Evolutionary conservation across 805 yeast species (phyloP).

Genomic region (Yarrowia sp.): DNA sequence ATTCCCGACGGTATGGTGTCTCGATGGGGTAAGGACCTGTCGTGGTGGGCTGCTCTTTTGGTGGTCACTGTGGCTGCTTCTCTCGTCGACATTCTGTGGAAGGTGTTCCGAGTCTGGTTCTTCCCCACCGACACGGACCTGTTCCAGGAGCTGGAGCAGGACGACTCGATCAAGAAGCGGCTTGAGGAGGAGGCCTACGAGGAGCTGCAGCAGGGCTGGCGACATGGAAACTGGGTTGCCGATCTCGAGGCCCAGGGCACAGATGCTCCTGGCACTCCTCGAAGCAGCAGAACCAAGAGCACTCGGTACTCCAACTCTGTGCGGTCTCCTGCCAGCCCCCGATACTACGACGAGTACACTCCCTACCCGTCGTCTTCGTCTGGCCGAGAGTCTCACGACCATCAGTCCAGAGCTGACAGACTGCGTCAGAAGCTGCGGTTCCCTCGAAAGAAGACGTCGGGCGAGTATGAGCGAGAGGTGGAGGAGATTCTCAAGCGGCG

Average conservation of each 20-base stretch:
- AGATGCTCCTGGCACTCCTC: constrained; percentile 9
- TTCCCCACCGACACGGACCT: constrained; percentile 73
- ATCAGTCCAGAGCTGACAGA: constrained; percentile 27
- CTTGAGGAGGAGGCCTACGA: constrained; percentile 71
- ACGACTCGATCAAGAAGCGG: constrained; percentile 58
- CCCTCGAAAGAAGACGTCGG: constrained; percentile 34
- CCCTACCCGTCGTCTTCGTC: constrained; percentile 8
- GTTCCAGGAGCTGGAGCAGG: constrained; percentile 75
- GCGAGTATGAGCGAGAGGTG: constrained; percentile 40
- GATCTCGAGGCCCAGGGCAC: constrained; percentile 22
- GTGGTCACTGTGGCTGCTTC: constrained; percentile 58
- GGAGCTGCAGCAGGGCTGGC: constrained; percentile 47
- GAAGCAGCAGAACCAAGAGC: constrained; percentile 22
- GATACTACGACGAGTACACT: constrained; percentile 14
- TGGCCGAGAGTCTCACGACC: neutral
- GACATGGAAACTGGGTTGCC: constrained; percentile 23
- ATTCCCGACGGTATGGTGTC: constrained; percentile 67
- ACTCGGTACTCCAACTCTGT: constrained; percentile 13
- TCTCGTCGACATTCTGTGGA: constrained; percentile 62
- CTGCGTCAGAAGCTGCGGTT: constrained; percentile 36
- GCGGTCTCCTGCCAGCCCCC: constrained; percentile 7
- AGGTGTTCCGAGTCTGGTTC: constrained; percentile 54
- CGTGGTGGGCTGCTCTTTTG: constrained; percentile 82
- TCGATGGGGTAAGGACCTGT: constrained; percentile 73
- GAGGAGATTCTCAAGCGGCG: constrained; percentile 40